Percentiles rank a stretch among this genome's conserved stretches.
phyloP scores from a whole-genome alignment of 2,329 filamentous ascomycete species.

The Fusarium musae region DNA sequence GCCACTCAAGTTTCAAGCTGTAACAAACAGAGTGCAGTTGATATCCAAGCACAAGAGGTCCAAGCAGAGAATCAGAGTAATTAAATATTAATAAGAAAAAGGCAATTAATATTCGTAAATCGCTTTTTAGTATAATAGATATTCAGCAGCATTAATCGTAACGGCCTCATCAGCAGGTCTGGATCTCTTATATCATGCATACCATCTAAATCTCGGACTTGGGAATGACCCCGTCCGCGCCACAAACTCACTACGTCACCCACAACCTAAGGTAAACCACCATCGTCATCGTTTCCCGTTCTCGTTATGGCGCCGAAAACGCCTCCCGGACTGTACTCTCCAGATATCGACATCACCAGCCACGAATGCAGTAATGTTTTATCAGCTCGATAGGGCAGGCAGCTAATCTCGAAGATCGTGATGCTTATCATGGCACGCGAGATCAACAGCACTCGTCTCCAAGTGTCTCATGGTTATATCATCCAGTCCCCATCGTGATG shows the following conservation, averaged over 20 bases:
- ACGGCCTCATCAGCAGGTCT: background rate
- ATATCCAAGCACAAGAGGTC: background rate
- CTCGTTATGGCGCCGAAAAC: conserved; percentile 5
- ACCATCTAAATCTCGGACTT: conserved; percentile 4
- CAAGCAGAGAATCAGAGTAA: background rate
- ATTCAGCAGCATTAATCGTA: background rate
- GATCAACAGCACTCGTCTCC: background rate
- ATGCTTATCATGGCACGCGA: background rate
- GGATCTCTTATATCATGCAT: conserved; percentile 25
- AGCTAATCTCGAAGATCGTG: background rate
- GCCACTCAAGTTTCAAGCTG: conserved; percentile 38
- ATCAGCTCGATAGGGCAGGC: background rate
- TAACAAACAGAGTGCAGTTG: conserved; percentile 9
- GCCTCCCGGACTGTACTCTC: conserved; percentile 12
- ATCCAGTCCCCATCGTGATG: background rate
- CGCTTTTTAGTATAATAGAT: background rate
- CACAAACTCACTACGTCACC: conserved; percentile 42
- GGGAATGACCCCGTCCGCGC: conserved; percentile 30
- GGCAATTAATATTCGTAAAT: background rate
- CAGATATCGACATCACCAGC: conserved; percentile 19
- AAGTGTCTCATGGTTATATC: background rate
- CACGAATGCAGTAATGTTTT: background rate
- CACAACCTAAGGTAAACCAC: conserved; percentile 2
- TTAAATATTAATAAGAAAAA: background rate
- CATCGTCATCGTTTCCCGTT: conserved; percentile 35